phyloP scores from a whole-genome alignment of 2,329 filamentous ascomycete genomes.

The Trichoderma simmonsii region DNA sequence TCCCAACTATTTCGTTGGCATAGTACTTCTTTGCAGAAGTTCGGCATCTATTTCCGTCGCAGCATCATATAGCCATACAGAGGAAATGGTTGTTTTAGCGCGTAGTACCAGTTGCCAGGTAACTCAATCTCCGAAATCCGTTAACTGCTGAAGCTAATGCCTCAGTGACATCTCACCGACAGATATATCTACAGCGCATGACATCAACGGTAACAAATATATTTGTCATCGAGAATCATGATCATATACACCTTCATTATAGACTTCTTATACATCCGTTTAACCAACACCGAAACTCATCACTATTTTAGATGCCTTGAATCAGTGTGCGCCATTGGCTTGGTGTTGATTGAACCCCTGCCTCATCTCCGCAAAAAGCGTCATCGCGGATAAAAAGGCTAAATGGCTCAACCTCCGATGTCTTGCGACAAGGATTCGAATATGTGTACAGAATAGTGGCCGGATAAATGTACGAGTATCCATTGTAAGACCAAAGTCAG shows the following conservation, averaged over 20 bases:
- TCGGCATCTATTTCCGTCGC: neutral
- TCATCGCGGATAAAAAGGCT: slow-evolving; percentile 12
- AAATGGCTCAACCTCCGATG: neutral
- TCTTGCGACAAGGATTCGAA: neutral
- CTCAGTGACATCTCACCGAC: neutral
- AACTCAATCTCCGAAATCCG: neutral
- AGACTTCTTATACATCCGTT: neutral
- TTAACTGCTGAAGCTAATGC: neutral
- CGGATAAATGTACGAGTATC: slow-evolving; percentile 1
- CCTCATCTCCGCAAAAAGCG: neutral
- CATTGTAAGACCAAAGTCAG: neutral
- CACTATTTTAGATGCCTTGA: neutral
- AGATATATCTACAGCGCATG: neutral
- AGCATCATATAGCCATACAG: neutral
- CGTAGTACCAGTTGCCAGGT: neutral
- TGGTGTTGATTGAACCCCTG: neutral
- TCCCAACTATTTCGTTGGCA: neutral
- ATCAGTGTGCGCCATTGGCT: neutral
- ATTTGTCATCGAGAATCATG: neutral
- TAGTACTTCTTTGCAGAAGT: neutral
- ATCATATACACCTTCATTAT: neutral
- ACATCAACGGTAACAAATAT: neutral
- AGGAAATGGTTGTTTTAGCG: neutral
- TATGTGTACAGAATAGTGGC: neutral
- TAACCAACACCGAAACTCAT: neutral